These are phyloP conservation scores for Dictyostelium citrinum DNA, from an alignment of 78 protist genomes.

Conservation along the genomic window DNA sequence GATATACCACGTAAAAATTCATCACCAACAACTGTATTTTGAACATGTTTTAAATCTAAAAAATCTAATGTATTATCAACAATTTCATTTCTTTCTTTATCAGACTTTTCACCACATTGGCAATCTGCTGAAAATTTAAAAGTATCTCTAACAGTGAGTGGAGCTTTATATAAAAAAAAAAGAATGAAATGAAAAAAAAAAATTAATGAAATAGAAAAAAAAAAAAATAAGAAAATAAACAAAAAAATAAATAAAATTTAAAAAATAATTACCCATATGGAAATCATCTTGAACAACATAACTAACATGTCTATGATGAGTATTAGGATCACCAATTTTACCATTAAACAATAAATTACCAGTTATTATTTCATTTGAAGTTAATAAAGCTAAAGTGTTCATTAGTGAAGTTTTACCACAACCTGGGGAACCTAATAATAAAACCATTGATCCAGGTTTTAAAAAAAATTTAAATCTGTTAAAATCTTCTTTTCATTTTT, in stretches of 20 bases:
- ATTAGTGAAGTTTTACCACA: slow-evolving; percentile 75
- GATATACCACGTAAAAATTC: slow-evolving; percentile 41
- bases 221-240: not conserved
- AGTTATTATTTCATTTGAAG: not conserved
- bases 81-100: slow-evolving; percentile 11
- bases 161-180: not conserved
- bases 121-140: slow-evolving; percentile 46
- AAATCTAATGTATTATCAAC: slow-evolving; percentile 24
- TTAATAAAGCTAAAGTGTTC: slow-evolving; percentile 17
- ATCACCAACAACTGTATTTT: slow-evolving; percentile 53
- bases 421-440: slow-evolving; percentile 68
- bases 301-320: slow-evolving; percentile 56
- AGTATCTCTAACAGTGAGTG: slow-evolving; percentile 32
- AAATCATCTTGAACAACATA: slow-evolving; percentile 63
- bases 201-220: not conserved
- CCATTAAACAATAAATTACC: slow-evolving; percentile 44
- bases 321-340: not conserved
- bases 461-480: slow-evolving; percentile 26
- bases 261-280: slow-evolving; percentile 23
- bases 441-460: slow-evolving; percentile 69
- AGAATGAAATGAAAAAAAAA: not conserved
- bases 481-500: slow-evolving; percentile 11
- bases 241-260: not conserved
- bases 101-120: not conserved
- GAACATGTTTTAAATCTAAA: slow-evolving; percentile 4